phyloP scores from a whole-genome alignment of 257 asterid genomes.

The Paraleonurus japonicus region DNA sequence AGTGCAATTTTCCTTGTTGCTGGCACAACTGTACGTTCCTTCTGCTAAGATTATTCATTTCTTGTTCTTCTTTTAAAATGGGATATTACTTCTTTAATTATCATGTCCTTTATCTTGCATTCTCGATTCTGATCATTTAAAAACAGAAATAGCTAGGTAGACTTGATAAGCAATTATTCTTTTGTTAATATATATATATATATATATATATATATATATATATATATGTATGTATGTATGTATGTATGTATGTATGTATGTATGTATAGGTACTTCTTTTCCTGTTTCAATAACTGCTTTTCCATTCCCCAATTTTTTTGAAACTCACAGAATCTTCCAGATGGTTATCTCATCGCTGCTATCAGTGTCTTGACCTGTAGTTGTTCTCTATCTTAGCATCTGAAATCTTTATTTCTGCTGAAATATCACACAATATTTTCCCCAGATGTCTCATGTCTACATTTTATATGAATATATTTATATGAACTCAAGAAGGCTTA shows the following conservation, averaged over 20 bases:
- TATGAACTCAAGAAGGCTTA: neutral
- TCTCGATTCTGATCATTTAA: neutral
- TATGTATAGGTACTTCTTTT: neutral
- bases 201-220: no score
- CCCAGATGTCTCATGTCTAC: neutral
- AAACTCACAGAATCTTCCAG: no score
- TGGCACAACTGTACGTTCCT: conserved; percentile 82
- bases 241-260: no score
- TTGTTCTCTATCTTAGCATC: neutral
- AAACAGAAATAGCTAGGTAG: neutral
- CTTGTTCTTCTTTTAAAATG: neutral
- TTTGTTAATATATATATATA: neutral
- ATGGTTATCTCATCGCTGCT: no score
- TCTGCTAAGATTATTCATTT: neutral
- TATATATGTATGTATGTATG: no score
- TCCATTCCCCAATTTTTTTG: neutral
- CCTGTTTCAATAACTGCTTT: neutral
- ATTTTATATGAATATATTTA: neutral
- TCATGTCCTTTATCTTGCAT: neutral
- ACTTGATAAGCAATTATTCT: neutral
- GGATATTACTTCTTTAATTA: neutral
- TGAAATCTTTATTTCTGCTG: neutral
- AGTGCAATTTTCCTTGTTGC: conserved; percentile 87
- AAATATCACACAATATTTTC: no score
- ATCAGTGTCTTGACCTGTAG: no score